A percentile compares a stretch with the other conserved stretches of the same genome.
Evolutionary conservation across 371 early-diverging fungal genomes (phyloP).

Genomic region (Thermomucor indicae-seudaticae): DNA sequence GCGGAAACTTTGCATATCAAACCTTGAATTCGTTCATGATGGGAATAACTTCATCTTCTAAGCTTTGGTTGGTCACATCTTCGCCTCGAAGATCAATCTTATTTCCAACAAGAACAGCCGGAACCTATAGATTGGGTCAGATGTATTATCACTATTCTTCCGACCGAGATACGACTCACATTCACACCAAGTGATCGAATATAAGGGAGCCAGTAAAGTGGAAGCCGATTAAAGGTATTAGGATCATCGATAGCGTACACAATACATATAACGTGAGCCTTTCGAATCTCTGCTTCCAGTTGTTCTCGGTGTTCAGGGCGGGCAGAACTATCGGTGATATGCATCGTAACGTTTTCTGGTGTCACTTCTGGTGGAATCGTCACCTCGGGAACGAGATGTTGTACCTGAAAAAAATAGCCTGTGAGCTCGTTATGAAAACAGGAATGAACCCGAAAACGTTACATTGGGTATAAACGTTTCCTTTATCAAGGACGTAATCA

Average conservation of each 20-base stretch:
- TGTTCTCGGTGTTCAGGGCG: slow-evolving; percentile 84
- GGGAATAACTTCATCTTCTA: slow-evolving; percentile 92
- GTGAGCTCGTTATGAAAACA: neutral
- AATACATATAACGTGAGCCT: slow-evolving; percentile 95
- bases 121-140: slow-evolving; percentile 58
- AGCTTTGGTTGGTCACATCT: slow-evolving; percentile 71
- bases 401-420: slow-evolving; percentile 60
- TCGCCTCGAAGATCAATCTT: slow-evolving; percentile 90
- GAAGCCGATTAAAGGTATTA: slow-evolving; percentile 78
- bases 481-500: slow-evolving; percentile 94
- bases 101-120: slow-evolving; percentile 95
- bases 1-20: neutral
- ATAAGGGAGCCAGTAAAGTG: slow-evolving; percentile 89
- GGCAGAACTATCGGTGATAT: slow-evolving; percentile 94
- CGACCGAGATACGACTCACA: slow-evolving; percentile 37
- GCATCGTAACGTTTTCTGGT: slow-evolving; percentile 92
- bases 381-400: slow-evolving; percentile 95
- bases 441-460: slow-evolving; percentile 20
- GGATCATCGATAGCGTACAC: slow-evolving; percentile 88
- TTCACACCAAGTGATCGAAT: slow-evolving; percentile 88
- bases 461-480: slow-evolving; percentile 92
- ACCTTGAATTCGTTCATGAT: slow-evolving; percentile 97
- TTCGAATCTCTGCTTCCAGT: slow-evolving; percentile 86
- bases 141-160: neutral
- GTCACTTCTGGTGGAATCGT: slow-evolving; percentile 98